Conservation (phyloP, 2,329 filamentous ascomycete species). For the Botrytis squamosa region DNA sequence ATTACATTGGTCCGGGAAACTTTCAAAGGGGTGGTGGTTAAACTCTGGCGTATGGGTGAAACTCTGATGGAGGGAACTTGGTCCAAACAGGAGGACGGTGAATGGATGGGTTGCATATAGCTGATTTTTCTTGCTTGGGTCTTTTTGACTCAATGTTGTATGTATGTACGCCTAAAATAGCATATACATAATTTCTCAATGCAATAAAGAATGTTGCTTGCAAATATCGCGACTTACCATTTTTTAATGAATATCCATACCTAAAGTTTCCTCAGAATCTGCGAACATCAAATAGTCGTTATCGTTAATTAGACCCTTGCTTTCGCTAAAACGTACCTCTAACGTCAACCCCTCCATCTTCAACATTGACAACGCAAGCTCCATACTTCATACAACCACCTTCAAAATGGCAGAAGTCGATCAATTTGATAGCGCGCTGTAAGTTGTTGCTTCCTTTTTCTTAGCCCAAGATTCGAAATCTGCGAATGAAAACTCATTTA, state of each 20-base stretch:
- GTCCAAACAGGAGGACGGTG: not conserved
- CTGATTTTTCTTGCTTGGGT: slow-evolving; percentile 9
- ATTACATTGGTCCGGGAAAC: slow-evolving; percentile 20
- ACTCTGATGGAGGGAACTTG: slow-evolving; percentile 1
- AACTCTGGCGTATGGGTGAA: slow-evolving; percentile 20
- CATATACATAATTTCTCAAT: slow-evolving; percentile 14
- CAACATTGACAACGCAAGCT: slow-evolving; percentile 19
- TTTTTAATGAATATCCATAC: no score
- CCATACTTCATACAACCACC: slow-evolving; percentile 24
- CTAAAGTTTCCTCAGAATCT: not conserved
- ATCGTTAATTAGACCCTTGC: slow-evolving; percentile 16
- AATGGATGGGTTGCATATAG: slow-evolving; percentile 18
- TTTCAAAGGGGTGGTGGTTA: slow-evolving; percentile 12
- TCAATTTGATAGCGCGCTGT: slow-evolving; percentile 42
- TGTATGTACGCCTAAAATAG: slow-evolving; percentile 9
- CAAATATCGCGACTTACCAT: not conserved
- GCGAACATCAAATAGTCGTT: not conserved
- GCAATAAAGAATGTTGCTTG: not conserved
- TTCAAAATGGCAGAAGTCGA: slow-evolving; percentile 38
- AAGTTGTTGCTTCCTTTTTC: slow-evolving; percentile 22
- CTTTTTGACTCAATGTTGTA: slow-evolving; percentile 10
- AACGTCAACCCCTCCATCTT: slow-evolving; percentile 20
- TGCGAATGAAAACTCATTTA: not conserved
- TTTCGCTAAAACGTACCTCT: slow-evolving; percentile 20
- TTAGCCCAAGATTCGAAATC: not conserved